A percentile compares a stretch with the other conserved stretches of the same genome.
phyloP scores from a whole-genome alignment of 2,329 filamentous ascomycete genomes.

The Talaromyces sp. region DNA sequence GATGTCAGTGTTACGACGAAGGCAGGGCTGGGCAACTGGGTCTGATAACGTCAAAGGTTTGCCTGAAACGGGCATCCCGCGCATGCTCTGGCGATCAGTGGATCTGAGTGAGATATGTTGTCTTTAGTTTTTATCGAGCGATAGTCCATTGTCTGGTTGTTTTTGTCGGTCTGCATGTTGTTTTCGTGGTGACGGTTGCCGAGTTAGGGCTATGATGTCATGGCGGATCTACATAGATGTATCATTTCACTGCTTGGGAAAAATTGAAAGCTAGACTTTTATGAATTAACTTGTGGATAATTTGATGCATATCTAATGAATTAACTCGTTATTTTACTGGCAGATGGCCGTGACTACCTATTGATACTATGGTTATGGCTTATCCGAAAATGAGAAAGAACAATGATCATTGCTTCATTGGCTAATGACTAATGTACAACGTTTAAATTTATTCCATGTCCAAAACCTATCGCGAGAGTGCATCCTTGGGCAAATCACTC shows the following conservation, averaged over 20 bases:
- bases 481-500: constrained; percentile 55
- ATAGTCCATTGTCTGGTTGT: background rate
- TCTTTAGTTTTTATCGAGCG: background rate
- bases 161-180: background rate
- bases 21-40: constrained; percentile 1
- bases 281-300: no score
- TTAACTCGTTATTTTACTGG: background rate
- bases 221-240: no score
- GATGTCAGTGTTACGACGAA: constrained; percentile 29
- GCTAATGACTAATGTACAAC: background rate
- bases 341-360: background rate
- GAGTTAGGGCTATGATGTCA: constrained; percentile 5
- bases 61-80: background rate
- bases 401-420: background rate
- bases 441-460: constrained; percentile 12
- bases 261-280: no score
- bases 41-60: constrained; percentile 11
- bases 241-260: no score
- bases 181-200: background rate
- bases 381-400: background rate
- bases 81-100: background rate
- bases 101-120: background rate
- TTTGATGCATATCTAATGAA: background rate
- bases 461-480: constrained; percentile 45
- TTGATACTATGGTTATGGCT: background rate